Evolutionary conservation across 129 eudicot genomes (phyloP).

Genomic region (Arctium minus): DNA sequence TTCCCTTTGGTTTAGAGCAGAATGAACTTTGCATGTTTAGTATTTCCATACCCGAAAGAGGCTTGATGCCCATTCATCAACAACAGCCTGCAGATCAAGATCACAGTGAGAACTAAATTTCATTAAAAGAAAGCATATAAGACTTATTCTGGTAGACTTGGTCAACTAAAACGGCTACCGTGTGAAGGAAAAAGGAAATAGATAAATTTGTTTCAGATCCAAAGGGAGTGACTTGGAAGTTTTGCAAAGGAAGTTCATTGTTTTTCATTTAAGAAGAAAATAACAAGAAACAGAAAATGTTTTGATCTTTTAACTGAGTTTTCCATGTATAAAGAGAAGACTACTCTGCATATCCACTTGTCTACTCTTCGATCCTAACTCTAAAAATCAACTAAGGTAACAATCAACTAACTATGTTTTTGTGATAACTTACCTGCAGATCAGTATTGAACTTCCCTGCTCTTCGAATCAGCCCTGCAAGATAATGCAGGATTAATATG

Average conservation of each 20-base stretch:
- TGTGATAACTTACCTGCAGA: slow-evolving; percentile 63
- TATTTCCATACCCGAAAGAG: slow-evolving; percentile 84
- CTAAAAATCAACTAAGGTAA: neutral
- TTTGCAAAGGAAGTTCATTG: neutral
- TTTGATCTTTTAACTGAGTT: neutral
- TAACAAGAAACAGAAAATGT: neutral
- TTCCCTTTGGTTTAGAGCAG: neutral
- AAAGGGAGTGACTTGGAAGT: neutral
- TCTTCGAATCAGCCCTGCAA: slow-evolving; percentile 73
- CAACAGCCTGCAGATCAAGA: slow-evolving; percentile 69
- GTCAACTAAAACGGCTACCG: neutral
- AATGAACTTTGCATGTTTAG: slow-evolving; percentile 12
- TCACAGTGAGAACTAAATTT: slow-evolving; percentile 2
- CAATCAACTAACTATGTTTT: neutral
- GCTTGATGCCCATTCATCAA: slow-evolving; percentile 99
- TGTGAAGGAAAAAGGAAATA: neutral
- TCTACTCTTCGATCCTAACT: neutral
- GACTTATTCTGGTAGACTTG: neutral
- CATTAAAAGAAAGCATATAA: slow-evolving; percentile 1
- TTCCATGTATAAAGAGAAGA: neutral
- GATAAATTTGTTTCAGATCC: neutral
- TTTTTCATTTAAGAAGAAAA: neutral
- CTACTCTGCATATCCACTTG: neutral
- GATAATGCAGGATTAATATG: slow-evolving; percentile 77
- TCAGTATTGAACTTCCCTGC: slow-evolving; percentile 89